These are phyloP conservation scores for Eucalyptus urophylla DNA, from an alignment of 345 rosid species.

Conservation along the genomic window DNA sequence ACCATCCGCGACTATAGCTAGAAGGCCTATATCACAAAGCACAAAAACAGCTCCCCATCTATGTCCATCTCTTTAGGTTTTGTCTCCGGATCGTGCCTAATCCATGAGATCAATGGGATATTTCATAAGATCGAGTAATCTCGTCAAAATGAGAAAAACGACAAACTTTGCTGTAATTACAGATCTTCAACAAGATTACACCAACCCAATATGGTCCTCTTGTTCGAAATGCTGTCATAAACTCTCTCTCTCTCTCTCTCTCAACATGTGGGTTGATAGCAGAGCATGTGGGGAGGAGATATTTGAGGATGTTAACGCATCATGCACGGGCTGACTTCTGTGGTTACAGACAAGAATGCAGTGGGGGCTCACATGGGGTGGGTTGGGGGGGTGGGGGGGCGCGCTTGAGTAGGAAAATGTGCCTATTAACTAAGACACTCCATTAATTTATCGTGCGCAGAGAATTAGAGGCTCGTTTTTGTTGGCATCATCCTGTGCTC, in stretches of 20 bases:
- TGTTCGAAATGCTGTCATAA: not conserved
- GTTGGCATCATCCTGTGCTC: not conserved
- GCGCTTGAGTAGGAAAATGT: not conserved
- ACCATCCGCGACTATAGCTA: not conserved
- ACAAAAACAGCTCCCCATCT: not conserved
- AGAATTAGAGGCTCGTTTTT: not conserved
- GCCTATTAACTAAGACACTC: not conserved
- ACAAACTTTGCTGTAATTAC: not conserved
- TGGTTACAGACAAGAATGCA: not conserved
- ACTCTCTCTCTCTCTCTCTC: not conserved
- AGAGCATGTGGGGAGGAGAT: conserved; percentile 17
- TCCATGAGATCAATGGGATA: not conserved
- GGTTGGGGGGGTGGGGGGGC: too few relatives aligned
- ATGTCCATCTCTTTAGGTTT: not conserved
- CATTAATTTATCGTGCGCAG: not conserved
- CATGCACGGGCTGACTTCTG: not conserved
- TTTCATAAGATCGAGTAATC: not conserved
- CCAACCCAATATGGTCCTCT: not conserved
- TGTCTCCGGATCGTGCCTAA: not conserved
- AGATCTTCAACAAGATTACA: not conserved
- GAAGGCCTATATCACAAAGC: not conserved
- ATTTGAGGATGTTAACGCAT: not conserved
- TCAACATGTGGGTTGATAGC: not conserved
- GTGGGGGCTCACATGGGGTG: conserved; percentile 7
- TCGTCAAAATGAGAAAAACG: not conserved